phyloP scores from a whole-genome alignment of 129 eudicot species.

The Oenanthe sinensis region DNA sequence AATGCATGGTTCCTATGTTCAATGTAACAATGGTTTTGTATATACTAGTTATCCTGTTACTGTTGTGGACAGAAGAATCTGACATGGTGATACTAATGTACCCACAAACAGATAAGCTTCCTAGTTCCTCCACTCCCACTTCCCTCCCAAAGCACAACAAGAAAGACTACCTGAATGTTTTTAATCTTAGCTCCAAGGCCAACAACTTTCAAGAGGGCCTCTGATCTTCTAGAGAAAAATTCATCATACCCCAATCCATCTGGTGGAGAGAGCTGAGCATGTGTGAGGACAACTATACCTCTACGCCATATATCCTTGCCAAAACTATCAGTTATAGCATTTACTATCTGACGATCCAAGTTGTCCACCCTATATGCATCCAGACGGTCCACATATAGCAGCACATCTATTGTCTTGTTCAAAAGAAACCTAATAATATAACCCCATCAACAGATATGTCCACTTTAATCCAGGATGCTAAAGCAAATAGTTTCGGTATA shows the following conservation, averaged over 20 bases:
- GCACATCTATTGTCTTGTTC: slow-evolving; percentile 82
- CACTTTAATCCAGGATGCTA: neutral
- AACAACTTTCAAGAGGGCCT: slow-evolving; percentile 65
- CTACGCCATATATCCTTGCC: slow-evolving; percentile 86
- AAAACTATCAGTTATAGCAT: slow-evolving; percentile 78
- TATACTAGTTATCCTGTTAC: neutral
- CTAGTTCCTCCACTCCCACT: neutral
- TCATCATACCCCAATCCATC: slow-evolving; percentile 90
- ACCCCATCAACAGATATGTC: slow-evolving; percentile 13
- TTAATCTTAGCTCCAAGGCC: slow-evolving; percentile 48
- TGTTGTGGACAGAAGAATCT: neutral
- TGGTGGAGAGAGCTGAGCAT: slow-evolving; percentile 96
- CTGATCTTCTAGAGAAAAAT: slow-evolving; percentile 67
- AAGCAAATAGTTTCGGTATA: neutral
- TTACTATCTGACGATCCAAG: slow-evolving; percentile 76
- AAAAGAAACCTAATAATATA: slow-evolving; percentile 66
- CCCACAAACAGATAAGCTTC: neutral
- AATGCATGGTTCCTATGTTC: neutral
- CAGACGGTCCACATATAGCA: slow-evolving; percentile 93
- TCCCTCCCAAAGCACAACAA: neutral
- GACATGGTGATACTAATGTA: neutral
- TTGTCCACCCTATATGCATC: slow-evolving; percentile 96
- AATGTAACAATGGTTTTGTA: neutral
- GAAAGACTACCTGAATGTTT: slow-evolving; percentile 36
- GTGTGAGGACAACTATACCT: slow-evolving; percentile 82